Evolutionary conservation across 257 asterid genomes (phyloP), one percentile per base, ranked within the genome.

Genomic region (Cruciata laevipes): DNA sequence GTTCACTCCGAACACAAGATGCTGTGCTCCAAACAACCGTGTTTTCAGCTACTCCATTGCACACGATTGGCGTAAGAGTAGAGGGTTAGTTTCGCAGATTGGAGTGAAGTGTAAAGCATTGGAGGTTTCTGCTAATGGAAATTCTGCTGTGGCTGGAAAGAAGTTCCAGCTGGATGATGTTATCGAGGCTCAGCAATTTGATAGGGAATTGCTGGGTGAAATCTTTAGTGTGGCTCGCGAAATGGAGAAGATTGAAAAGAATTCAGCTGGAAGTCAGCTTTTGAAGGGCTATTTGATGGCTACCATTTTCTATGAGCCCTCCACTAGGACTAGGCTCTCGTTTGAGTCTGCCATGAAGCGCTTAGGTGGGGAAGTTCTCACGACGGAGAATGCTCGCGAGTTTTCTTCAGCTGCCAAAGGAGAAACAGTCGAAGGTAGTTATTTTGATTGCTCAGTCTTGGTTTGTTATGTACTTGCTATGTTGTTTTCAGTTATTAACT

Each of bases 331-430:
- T 58, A 85, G 99, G 85, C 96, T 93, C 38, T 93, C 99, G 0
- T 93, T 93, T 70, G 99, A 93, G 78, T 93, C 98, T 71, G 95
- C 97, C 61, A 93, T 93, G 99, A 93, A 88, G 67, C 95, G 95
- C 42, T 81, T 81, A 57, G 87, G 86, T 58, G 87, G 99, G 61
- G 99, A 93, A 73, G 98, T 90, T 49, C 76, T 93, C 76, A 93
- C 98, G 1, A 93, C 96, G 0, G 99, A 93, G 78, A 93, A 93
- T 81, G 97, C 97, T 30, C 91, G 96, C 0, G 96, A 93, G 76
- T 90, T 93, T 78, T 93, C 97, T 14, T 90, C 99, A 1, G 96
- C 99, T 14, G 95, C 99, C 20, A 93, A 93, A 79, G 99, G 97
- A 61, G 97, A 93, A 84, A 93, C 99, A 0, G 96, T 93, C 63